phyloP scores from a whole-genome alignment of 768 basidiomycete genomes.

The Solioccasus polychromus region DNA sequence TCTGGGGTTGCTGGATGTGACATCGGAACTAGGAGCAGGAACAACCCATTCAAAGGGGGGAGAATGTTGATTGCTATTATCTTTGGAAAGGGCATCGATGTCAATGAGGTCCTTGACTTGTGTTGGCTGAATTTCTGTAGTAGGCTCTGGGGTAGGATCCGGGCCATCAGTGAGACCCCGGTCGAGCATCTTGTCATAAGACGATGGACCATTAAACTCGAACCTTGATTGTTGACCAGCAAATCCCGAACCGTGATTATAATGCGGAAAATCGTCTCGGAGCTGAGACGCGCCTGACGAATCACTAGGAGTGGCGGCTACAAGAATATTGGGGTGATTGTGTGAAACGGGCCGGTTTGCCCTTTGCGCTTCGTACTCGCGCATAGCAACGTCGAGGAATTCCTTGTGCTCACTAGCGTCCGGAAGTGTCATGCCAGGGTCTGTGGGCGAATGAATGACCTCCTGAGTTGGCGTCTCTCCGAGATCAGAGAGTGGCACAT shows the following conservation, averaged over 20 bases:
- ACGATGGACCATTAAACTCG: slow-evolving; percentile 41
- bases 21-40: slow-evolving; percentile 10
- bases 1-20: slow-evolving; percentile 27
- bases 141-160: slow-evolving; percentile 22
- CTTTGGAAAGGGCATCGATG: slow-evolving; percentile 1
- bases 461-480: slow-evolving; percentile 33
- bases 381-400: slow-evolving; percentile 22
- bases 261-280: slow-evolving; percentile 11
- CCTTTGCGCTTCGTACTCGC: slow-evolving; percentile 24
- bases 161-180: slow-evolving; percentile 28
- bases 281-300: slow-evolving; percentile 22
- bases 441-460: slow-evolving; percentile 27
- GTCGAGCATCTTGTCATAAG: slow-evolving; percentile 38
- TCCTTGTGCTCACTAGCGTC: slow-evolving; percentile 36
- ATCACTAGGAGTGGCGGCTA: slow-evolving; percentile 50
- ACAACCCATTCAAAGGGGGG: slow-evolving; percentile 22
- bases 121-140: slow-evolving; percentile 5
- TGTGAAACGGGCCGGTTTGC: slow-evolving; percentile 10
- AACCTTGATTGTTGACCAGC: slow-evolving; percentile 28
- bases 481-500: slow-evolving; percentile 57
- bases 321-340: slow-evolving; percentile 35
- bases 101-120: slow-evolving; percentile 6
- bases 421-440: slow-evolving; percentile 52
- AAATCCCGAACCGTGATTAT: slow-evolving; percentile 8
- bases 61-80: slow-evolving; percentile 4